These are phyloP conservation scores for Plantago lanceolata DNA, from an alignment of 305 asterid genomes.

Conservation along the genomic window DNA sequence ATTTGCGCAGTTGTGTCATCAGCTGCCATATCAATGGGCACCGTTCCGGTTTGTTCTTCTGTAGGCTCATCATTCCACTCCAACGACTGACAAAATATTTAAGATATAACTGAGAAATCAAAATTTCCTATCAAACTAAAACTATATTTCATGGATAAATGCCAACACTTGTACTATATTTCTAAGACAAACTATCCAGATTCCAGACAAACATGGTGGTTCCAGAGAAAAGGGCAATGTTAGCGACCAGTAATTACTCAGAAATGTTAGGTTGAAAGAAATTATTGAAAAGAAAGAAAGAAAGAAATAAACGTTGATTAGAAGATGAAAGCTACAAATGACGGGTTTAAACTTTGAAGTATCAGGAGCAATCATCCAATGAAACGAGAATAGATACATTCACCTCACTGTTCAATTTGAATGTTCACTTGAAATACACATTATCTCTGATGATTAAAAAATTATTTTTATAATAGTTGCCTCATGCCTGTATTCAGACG, in stretches of 20 bases:
- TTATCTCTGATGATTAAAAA: neutral
- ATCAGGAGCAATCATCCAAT: constrained; percentile 2
- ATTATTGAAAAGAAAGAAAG: neutral
- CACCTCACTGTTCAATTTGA: neutral
- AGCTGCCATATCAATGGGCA: constrained; percentile 36
- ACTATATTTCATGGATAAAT: neutral
- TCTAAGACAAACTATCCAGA: neutral
- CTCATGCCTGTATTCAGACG: neutral
- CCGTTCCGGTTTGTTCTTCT: constrained; percentile 64
- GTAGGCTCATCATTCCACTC: constrained; percentile 89
- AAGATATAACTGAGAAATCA: constrained; percentile 6
- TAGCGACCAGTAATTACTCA: neutral
- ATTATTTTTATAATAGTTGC: neutral
- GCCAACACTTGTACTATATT: neutral
- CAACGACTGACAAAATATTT: constrained; percentile 41
- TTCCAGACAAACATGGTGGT: neutral
- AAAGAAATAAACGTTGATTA: neutral
- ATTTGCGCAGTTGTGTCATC: constrained; percentile 40
- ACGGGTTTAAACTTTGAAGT: neutral
- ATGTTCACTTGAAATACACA: neutral
- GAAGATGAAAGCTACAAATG: constrained; percentile 5
- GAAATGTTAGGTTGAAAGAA: neutral
- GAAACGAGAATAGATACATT: constrained; percentile 11
- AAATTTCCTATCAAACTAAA: constrained; percentile 12
- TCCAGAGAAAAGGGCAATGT: constrained; percentile 5